Evolutionary conservation across 148 eudicot species (phyloP).

Genomic region (Vaccinium corymbosum): DNA sequence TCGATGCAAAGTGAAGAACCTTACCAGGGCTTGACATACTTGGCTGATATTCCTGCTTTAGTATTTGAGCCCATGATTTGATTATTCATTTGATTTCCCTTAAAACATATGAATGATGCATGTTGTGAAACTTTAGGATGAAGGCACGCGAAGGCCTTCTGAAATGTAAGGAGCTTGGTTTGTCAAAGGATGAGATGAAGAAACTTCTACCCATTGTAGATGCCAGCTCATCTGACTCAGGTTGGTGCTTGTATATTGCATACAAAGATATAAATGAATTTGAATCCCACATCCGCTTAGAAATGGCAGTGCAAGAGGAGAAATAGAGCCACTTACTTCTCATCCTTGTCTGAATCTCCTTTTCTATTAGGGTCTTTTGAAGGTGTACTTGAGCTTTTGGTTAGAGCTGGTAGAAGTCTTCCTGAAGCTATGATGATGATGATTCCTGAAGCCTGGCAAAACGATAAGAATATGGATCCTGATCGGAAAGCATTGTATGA

Average conservation of each 20-base stretch:
- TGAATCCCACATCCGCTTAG: neutral
- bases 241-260: conserved; percentile 25
- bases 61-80: neutral
- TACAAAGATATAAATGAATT: neutral
- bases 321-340: neutral
- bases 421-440: conserved; percentile 99
- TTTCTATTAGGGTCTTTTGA: conserved; percentile 76
- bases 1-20: too few species aligned
- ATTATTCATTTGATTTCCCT: neutral
- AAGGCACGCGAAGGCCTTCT: conserved; percentile 96
- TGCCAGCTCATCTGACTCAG: conserved; percentile 98
- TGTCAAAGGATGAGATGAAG: conserved; percentile 92
- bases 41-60: neutral
- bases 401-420: conserved; percentile 96
- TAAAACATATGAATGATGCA: neutral
- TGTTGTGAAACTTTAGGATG: conserved; percentile 53
- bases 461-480: conserved; percentile 96
- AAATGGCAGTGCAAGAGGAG: neutral
- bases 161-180: conserved; percentile 90
- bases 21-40: neutral
- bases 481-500: conserved; percentile 77
- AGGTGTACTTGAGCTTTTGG: conserved; percentile 90
- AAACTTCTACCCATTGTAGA: conserved; percentile 96
- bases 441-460: conserved; percentile 99
- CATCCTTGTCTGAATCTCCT: neutral